These are phyloP conservation scores for Clathrospora elynae DNA, from an alignment of 2,329 filamentous ascomycete genomes.

Conservation along the genomic window DNA sequence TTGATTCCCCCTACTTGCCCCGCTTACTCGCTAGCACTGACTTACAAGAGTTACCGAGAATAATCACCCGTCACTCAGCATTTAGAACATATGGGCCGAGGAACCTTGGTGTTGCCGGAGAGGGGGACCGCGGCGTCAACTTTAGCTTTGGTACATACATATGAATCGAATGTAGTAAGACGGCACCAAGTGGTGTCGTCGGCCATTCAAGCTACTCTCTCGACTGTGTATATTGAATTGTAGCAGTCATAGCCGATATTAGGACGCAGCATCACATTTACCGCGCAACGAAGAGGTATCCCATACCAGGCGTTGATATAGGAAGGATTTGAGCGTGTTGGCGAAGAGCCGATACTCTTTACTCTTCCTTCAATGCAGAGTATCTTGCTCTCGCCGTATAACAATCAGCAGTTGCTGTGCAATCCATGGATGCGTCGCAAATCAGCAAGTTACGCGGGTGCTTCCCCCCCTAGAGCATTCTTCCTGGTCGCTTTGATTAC, in stretches of 20 bases:
- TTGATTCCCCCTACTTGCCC: conserved; percentile 21
- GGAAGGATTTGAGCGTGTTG: conserved; percentile 44
- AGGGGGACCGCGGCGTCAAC: conserved; percentile 6
- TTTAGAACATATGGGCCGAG: conserved; percentile 8
- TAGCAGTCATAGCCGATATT: conserved; percentile 39
- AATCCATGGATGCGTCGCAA: no score
- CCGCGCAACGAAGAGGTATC: conserved; percentile 38
- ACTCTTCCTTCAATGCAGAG: no score
- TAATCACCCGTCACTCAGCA: conserved; percentile 1
- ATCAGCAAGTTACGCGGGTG: no score
- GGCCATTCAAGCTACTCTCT: not conserved
- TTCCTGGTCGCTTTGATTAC: no score
- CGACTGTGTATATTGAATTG: conserved; percentile 16
- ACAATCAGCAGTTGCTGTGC: no score
- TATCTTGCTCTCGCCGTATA: not conserved
- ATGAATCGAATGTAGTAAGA: no score
- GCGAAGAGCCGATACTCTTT: no score
- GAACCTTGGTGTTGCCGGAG: conserved; percentile 4
- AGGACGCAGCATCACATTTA: conserved; percentile 44
- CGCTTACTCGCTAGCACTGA: conserved; percentile 32
- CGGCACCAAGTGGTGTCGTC: conserved; percentile 2
- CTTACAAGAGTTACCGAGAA: conserved; percentile 25
- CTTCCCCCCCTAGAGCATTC: no score
- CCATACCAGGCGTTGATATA: conserved; percentile 49
- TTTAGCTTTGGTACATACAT: no score